Conservation (phyloP, 1,139 yeast genomes). For the Saccharomycopsis crataegensis region DNA sequence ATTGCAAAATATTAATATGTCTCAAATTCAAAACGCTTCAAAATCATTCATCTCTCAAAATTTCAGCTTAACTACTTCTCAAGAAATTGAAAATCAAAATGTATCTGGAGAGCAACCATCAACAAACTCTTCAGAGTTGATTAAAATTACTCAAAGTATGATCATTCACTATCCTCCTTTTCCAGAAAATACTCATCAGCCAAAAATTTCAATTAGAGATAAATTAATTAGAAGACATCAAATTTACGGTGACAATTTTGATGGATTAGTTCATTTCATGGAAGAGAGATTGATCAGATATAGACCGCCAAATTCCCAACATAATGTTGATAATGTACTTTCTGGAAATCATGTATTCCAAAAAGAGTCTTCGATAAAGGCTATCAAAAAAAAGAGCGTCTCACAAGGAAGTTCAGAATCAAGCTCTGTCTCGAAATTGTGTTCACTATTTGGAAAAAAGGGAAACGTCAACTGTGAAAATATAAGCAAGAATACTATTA, state of each 20-base stretch:
- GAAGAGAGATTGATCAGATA: conserved; percentile 39
- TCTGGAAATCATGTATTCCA: conserved; percentile 36
- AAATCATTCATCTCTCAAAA: too few relatives aligned
- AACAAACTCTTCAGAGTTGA: conserved; percentile 13
- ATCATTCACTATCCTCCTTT: conserved; percentile 13
- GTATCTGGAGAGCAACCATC: neutral
- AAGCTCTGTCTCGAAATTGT: neutral
- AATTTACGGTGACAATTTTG: conserved; percentile 19
- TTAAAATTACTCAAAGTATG: neutral
- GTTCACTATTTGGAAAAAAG: neutral
- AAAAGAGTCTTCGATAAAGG: neutral
- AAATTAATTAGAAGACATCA: conserved; percentile 6
- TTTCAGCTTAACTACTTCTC: too few relatives aligned
- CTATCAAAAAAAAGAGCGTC: neutral
- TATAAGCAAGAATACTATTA: neutral
- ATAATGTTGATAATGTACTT: conserved; percentile 30
- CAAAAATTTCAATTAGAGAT: conserved; percentile 1
- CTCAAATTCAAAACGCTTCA: too few relatives aligned
- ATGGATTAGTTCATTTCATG: conserved; percentile 31
- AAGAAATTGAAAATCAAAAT: too few relatives aligned
- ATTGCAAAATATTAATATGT: too few relatives aligned
- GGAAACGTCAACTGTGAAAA: neutral
- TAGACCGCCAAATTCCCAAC: conserved; percentile 37
- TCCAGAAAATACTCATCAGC: neutral
- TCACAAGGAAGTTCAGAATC: neutral